phyloP scores from a whole-genome alignment of 2,329 filamentous ascomycete genomes.

The Cercospora citrullina region DNA sequence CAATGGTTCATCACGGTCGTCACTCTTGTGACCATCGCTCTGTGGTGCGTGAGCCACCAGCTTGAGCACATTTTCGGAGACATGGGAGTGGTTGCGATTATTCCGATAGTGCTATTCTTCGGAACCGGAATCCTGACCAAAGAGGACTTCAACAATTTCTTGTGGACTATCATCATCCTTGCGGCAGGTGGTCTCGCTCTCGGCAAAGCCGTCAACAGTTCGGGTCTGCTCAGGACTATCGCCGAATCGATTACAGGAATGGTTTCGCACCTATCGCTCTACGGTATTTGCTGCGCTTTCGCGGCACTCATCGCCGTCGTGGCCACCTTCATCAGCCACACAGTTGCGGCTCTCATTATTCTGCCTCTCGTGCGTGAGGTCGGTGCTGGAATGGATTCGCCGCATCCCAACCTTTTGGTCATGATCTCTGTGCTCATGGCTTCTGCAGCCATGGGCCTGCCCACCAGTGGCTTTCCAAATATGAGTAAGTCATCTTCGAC shows the following conservation, averaged over 20 bases:
- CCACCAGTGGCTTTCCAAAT: slow-evolving; percentile 95
- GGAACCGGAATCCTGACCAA: slow-evolving; percentile 94
- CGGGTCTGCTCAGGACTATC: slow-evolving; percentile 85
- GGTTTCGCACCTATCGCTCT: slow-evolving; percentile 78
- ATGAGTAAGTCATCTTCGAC: slow-evolving; percentile 77
- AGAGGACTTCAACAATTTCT: slow-evolving; percentile 99
- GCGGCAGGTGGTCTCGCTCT: slow-evolving; percentile 90
- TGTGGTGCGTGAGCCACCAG: slow-evolving; percentile 93
- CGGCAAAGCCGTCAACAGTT: slow-evolving; percentile 91
- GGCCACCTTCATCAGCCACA: slow-evolving; percentile 97
- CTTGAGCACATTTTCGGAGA: slow-evolving; percentile 87
- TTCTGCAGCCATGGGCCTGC: slow-evolving; percentile 93
- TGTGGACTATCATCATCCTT: slow-evolving; percentile 99
- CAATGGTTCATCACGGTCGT: slow-evolving; percentile 91
- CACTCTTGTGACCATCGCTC: slow-evolving; percentile 77
- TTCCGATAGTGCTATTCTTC: slow-evolving; percentile 94
- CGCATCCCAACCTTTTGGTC: slow-evolving; percentile 90
- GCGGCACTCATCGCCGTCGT: slow-evolving; percentile 81
- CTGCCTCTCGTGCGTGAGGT: slow-evolving; percentile 86
- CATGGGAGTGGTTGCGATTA: slow-evolving; percentile 97
- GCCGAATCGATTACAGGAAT: slow-evolving; percentile 71
- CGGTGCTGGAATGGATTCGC: slow-evolving; percentile 79
- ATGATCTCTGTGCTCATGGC: slow-evolving; percentile 97
- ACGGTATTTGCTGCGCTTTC: slow-evolving; percentile 84
- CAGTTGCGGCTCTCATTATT: slow-evolving; percentile 92